phyloP scores from a whole-genome alignment of 768 basidiomycete species.

The Rhizopogon roseolus region DNA sequence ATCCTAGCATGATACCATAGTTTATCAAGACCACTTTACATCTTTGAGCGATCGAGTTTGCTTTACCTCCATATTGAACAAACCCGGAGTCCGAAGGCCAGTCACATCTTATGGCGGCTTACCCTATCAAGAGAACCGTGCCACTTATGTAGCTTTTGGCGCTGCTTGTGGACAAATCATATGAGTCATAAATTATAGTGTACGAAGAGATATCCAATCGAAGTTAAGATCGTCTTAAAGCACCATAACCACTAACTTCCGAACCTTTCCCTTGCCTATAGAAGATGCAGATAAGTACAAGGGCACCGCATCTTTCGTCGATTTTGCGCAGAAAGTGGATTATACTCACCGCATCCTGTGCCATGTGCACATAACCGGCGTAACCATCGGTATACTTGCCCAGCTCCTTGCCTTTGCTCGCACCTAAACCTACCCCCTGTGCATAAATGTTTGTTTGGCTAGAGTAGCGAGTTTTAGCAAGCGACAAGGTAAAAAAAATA shows the following conservation, averaged over 20 bases:
- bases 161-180: neutral
- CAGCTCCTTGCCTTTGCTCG: conserved; percentile 83
- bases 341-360: conserved; percentile 58
- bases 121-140: neutral
- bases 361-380: conserved; percentile 67
- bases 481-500: conserved; percentile 1
- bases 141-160: neutral
- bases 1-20: too few relatives aligned
- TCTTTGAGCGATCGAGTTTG: too few relatives aligned
- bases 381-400: conserved; percentile 67
- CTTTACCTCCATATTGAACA: too few relatives aligned
- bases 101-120: too few relatives aligned
- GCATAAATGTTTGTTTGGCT: conserved; percentile 85
- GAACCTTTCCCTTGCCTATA: conserved; percentile 32
- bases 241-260: conserved; percentile 16
- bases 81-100: too few relatives aligned
- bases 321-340: conserved; percentile 15
- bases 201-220: conserved; percentile 1
- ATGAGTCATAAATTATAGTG: conserved; percentile 1
- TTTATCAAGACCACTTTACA: too few relatives aligned
- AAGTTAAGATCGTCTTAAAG: neutral
- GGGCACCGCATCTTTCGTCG: conserved; percentile 7
- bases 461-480: conserved; percentile 5
- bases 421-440: conserved; percentile 87
- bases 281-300: conserved; percentile 19